Percentiles rank a stretch among this genome's conserved stretches.
Conservation (phyloP, 352 stramenopile genomes). For the Pythium pectinolyticum region DNA sequence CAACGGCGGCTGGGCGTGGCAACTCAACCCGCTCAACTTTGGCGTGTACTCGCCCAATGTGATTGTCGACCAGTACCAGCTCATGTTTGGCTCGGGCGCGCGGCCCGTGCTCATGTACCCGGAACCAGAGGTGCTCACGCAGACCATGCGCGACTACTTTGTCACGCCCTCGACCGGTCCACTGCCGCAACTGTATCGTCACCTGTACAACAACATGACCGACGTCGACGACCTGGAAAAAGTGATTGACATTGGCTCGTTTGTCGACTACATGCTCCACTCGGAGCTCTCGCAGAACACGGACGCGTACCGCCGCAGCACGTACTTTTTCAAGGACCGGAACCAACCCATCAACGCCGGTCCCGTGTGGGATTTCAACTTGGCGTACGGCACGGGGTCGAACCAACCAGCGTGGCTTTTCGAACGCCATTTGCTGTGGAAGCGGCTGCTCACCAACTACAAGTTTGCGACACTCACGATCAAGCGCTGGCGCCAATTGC, state of each 20-base stretch:
- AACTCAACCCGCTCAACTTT: constrained; percentile 66
- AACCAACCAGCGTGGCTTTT: constrained; percentile 68
- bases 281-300: constrained; percentile 83
- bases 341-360: constrained; percentile 75
- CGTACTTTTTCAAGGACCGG: constrained; percentile 81
- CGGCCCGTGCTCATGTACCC: constrained; percentile 61
- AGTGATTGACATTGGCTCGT: constrained; percentile 69
- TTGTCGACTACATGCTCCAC: constrained; percentile 75
- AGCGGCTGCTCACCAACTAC: constrained; percentile 73
- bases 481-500: constrained; percentile 66
- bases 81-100: constrained; percentile 71
- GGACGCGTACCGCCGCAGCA: constrained; percentile 72
- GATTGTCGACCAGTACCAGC: constrained; percentile 70
- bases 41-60: constrained; percentile 74
- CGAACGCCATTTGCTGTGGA: constrained; percentile 67
- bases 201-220: constrained; percentile 77
- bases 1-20: constrained; percentile 77
- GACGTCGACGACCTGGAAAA: constrained; percentile 45
- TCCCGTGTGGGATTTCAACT: constrained; percentile 78
- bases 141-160: constrained; percentile 77
- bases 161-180: constrained; percentile 58
- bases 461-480: constrained; percentile 68
- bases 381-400: constrained; percentile 74
- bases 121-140: constrained; percentile 43
- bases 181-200: constrained; percentile 61